phyloP scores from a whole-genome alignment of 805 yeast genomes.

The Sungouiozyma ichnusensis region DNA sequence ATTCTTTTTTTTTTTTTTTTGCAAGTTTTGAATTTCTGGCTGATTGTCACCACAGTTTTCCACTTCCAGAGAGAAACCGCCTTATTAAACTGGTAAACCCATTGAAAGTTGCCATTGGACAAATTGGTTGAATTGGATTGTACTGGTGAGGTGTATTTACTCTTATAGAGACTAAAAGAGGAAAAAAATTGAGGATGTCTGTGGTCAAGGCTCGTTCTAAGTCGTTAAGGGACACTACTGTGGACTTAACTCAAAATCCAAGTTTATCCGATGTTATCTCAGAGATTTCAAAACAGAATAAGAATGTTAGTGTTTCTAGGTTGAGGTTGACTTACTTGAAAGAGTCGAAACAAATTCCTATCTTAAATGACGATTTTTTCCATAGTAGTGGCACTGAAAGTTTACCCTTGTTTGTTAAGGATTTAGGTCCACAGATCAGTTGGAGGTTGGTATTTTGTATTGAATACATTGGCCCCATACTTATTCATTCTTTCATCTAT shows the following conservation, averaged over 20 bases:
- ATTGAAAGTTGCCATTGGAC: too few relatives aligned
- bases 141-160: too few relatives aligned
- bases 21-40: too few relatives aligned
- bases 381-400: constrained; percentile 25
- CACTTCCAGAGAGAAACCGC: too few relatives aligned
- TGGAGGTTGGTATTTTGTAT: constrained; percentile 86
- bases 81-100: too few relatives aligned
- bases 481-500: constrained; percentile 67
- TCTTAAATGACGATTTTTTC: constrained; percentile 17
- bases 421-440: constrained; percentile 83
- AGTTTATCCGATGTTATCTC: constrained; percentile 35
- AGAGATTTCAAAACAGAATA: constrained; percentile 36
- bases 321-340: constrained; percentile 42
- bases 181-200: constrained; percentile 4
- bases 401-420: constrained; percentile 57
- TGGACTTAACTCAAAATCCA: constrained; percentile 28
- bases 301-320: constrained; percentile 36
- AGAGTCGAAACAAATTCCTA: constrained; percentile 27
- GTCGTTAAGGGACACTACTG: constrained; percentile 39
- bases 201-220: constrained; percentile 51
- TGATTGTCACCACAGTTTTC: too few relatives aligned
- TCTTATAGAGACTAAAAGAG: too few relatives aligned
- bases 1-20: not conserved
- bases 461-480: constrained; percentile 84
- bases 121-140: too few relatives aligned